Evolutionary conservation across 306 rosid species (phyloP).

Genomic region (Prunus mume): DNA sequence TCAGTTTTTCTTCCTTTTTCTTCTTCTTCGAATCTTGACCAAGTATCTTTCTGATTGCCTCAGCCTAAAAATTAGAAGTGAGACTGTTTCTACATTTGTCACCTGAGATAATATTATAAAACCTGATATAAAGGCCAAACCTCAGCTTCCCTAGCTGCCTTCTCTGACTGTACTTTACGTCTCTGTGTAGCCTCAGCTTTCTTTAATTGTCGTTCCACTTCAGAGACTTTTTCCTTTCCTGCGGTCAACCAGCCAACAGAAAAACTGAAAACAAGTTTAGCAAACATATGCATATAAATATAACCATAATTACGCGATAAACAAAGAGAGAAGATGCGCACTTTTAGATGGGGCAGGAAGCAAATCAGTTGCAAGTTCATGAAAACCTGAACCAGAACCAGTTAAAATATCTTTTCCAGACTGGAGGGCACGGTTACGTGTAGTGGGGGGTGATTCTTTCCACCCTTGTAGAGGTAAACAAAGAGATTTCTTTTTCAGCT

Average conservation of each 20-base stretch:
- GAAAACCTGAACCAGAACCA: conserved; percentile 23
- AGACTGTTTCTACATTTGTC: conserved; percentile 7
- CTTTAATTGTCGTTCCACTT: conserved; percentile 53
- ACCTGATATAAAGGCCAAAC: conserved; percentile 28
- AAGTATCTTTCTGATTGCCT: conserved; percentile 61
- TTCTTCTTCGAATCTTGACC: conserved; percentile 62
- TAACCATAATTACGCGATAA: neutral
- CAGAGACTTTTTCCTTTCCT: conserved; percentile 46
- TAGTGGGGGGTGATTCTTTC: conserved; percentile 24
- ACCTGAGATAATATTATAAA: conserved; percentile 4
- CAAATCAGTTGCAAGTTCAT: conserved; percentile 24
- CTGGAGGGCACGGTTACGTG: conserved; percentile 34
- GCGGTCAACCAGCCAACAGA: conserved; percentile 18
- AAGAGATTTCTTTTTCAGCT: conserved; percentile 32
- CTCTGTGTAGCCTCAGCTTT: conserved; percentile 59
- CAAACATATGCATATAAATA: too few species aligned
- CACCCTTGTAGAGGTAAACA: conserved; percentile 12
- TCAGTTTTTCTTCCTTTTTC: conserved; percentile 57
- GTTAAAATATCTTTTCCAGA: conserved; percentile 25
- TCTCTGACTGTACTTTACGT: conserved; percentile 53
- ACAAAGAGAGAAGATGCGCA: conserved; percentile 13
- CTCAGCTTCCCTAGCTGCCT: conserved; percentile 61
- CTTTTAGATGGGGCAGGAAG: conserved; percentile 34
- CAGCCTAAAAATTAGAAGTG: conserved; percentile 39
- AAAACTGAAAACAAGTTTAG: conserved; percentile 19